Evolutionary conservation across 2,329 filamentous ascomycete genomes (phyloP), one percentile per base, ranked within the genome.

Genomic region (Hyphodiscus sp.): DNA sequence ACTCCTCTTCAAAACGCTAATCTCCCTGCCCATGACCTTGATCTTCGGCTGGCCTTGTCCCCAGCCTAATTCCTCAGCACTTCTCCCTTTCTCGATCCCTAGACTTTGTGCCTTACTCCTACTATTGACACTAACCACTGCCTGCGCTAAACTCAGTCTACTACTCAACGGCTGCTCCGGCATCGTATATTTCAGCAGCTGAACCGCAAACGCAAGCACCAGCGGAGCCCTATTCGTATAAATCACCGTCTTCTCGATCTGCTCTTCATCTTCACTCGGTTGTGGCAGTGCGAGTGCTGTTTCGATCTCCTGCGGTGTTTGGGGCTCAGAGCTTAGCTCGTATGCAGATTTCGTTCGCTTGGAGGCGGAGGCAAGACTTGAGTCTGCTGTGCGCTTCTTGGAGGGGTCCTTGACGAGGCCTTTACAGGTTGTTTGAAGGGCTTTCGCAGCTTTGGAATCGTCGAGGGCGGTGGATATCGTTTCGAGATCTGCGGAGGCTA

Each of bases 151-250:
- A 65, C 89, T 95, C 19, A 95, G 73, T 46, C 89, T 78, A 66
- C 89, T 92, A n/a, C 88, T 94, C 2, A 85, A 76, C 2, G 90
- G 90, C 67, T 96, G 91, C 60, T 88, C 85, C 0, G 90, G 87
- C 85, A 91, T 92, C 0, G 89, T 95, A 65, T 86, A 84, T 45
- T 87, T 85, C 46, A 95, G 68, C 47, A 92, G 67, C 55, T 83
- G 80, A 15, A 90, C 80, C 0, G 86, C 83, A 69, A 95, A 95
- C 0, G 89, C 89, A 5, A 95, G 76, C 1, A 95, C 83, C 1
- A 95, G 72, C 1, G 91, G 90, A 1, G 91, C 90, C 41, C 91
- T 78, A 64, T 95, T 95, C 0, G 89, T 94, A 57, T 84, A 73
- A 1, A 95, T 61, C 0, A 74, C 72, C 1, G 80, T 80, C 1